Evolutionary conservation across 768 basidiomycete genomes (phyloP), one percentile per base, ranked within the genome.

Genomic region (Gyrodon lividus): DNA sequence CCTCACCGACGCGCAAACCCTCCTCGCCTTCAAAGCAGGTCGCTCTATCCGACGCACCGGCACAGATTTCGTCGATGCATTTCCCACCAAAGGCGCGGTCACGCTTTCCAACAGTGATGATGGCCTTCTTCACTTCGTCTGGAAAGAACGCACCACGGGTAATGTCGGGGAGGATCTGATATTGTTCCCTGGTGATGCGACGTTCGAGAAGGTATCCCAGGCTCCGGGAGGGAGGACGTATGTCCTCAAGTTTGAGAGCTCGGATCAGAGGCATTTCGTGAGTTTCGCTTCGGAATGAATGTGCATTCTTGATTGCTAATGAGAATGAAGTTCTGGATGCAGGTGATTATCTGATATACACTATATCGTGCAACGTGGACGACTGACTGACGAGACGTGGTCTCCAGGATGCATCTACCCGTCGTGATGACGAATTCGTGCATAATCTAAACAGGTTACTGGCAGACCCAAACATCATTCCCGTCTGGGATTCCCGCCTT

Each of bases 171-270:
- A 92, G 73, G 93, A 97, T 61, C 71, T 94, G 48, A 92, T 96
- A 56, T 71, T 96, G 47, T 91, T 95, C 67, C 91, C 92, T 1
- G 79, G 81, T 2, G 93, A 97, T 68, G 92, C 93, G 4, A 80
- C 77, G 1, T 92, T 97, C 64, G 76, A 77, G 59, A 87, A 84
- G 68, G 87, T 95, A 9, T 54, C 79, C 2, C 82, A 91, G 61
- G 79, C 86, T 9, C 63, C 72, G 0, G 74, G 74, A 28, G 90
- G 88, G 6, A 76, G 92, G 54, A 83, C 87, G 5, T 92, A 89
- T 59, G 89, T 95, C 55, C 85, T 96, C 67, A 92, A 89, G 70
- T 96, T 97, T 74, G 85, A 87, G 0, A 92, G 89, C 19, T 95
- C 92, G 13, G 81, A 92, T 65, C 89, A 92, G 64, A 82, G 84